Percentiles rank a stretch among this genome's conserved stretches.
Evolutionary conservation across 805 yeast species (phyloP).

Genomic region (Candida quercuum): DNA sequence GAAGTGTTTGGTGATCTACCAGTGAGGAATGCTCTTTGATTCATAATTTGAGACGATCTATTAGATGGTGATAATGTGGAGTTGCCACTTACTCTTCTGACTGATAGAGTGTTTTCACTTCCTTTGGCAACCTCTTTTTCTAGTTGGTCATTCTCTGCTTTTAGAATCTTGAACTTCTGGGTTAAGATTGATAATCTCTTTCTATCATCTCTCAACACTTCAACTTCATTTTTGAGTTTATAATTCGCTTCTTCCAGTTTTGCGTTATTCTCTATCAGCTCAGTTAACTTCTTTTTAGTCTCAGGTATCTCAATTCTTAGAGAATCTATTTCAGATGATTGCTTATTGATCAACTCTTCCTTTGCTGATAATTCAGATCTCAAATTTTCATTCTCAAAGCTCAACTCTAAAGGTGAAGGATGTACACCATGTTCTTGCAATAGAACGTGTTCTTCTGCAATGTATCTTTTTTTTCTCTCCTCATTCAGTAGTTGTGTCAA

Average conservation of each 20-base stretch:
- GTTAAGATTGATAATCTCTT: constrained; percentile 17
- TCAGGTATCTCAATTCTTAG: constrained; percentile 30
- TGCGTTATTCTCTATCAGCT: constrained; percentile 34
- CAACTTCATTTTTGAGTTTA: constrained; percentile 36
- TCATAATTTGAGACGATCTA: neutral
- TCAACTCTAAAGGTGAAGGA: constrained; percentile 51
- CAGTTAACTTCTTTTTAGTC: constrained; percentile 34
- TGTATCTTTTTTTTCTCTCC: constrained; percentile 60
- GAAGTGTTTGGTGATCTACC: constrained; percentile 2
- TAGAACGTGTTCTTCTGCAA: constrained; percentile 67
- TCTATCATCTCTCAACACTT: constrained; percentile 24
- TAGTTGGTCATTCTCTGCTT: constrained; percentile 26
- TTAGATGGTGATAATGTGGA: neutral
- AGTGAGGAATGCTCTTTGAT: constrained; percentile 1
- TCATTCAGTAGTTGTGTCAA: constrained; percentile 53
- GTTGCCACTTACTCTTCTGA: too few species aligned
- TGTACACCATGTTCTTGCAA: constrained; percentile 45
- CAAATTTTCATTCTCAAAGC: constrained; percentile 50
- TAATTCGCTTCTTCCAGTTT: constrained; percentile 42
- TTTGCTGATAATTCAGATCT: constrained; percentile 41
- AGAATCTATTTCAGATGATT: constrained; percentile 40
- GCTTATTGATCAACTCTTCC: constrained; percentile 42
- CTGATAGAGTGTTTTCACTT: too few species aligned
- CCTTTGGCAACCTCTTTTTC: constrained; percentile 28
- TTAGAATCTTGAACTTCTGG: constrained; percentile 25